These are phyloP conservation scores for Diaporthe capsici DNA, from an alignment of 2,329 filamentous ascomycete genomes.

Conservation along the genomic window DNA sequence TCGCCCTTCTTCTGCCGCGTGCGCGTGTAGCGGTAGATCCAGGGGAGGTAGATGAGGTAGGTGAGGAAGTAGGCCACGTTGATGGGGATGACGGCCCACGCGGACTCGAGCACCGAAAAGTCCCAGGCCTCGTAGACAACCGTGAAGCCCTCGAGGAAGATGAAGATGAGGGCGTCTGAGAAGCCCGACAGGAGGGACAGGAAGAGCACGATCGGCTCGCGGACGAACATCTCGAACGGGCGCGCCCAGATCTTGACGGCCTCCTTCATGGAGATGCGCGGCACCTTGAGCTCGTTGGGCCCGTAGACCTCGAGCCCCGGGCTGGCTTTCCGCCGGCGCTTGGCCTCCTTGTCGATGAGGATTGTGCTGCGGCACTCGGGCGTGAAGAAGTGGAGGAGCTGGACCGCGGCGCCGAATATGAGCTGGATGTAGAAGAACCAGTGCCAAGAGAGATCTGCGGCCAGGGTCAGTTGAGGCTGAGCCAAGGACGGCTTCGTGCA, in stretches of 20 bases:
- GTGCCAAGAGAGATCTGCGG: constrained; percentile 49
- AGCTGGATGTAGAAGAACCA: constrained; percentile 77
- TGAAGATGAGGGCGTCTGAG: constrained; percentile 82
- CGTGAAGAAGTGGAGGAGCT: constrained; percentile 64
- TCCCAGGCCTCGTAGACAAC: constrained; percentile 79
- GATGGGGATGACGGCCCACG: constrained; percentile 43
- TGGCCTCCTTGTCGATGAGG: constrained; percentile 71
- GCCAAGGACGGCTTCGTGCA: neutral
- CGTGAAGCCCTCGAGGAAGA: constrained; percentile 79
- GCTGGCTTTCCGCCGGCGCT: constrained; percentile 61
- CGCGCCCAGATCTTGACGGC: constrained; percentile 65
- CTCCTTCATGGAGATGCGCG: constrained; percentile 54
- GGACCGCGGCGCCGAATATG: constrained; percentile 67
- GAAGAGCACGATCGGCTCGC: constrained; percentile 80
- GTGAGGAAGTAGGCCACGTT: constrained; percentile 69
- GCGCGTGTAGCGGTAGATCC: constrained; percentile 56
- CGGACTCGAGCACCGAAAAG: constrained; percentile 47
- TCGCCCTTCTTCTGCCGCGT: constrained; percentile 60
- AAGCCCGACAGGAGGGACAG: constrained; percentile 81
- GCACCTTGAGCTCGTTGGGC: constrained; percentile 57
- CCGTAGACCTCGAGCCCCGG: constrained; percentile 60
- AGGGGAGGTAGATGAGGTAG: constrained; percentile 69
- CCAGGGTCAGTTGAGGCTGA: neutral
- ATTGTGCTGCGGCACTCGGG: constrained; percentile 72
- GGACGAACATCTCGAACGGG: constrained; percentile 81